Percentiles rank a stretch among this genome's conserved stretches.
phyloP scores from a whole-genome alignment of 2,329 filamentous ascomycete species.

The Monilinia polystroma region DNA sequence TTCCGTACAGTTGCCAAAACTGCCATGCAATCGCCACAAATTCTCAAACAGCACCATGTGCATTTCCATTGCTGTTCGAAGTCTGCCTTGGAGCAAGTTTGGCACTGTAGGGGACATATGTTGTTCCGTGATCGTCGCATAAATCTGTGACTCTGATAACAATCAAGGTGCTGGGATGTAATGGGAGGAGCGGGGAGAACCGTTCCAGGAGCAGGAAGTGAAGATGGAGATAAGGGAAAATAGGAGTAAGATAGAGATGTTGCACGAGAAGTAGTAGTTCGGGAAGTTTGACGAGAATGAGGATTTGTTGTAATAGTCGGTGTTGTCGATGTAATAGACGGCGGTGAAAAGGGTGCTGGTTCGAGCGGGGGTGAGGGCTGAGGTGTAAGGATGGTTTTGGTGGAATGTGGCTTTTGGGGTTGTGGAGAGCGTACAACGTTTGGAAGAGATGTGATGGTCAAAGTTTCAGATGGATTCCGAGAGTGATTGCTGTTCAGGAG shows the following conservation, averaged over 20 bases:
- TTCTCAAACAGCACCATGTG: slow-evolving; percentile 40
- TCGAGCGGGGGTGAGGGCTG: slow-evolving; percentile 26
- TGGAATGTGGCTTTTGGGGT: slow-evolving; percentile 32
- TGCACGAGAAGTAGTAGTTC: slow-evolving; percentile 16
- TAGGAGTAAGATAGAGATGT: slow-evolving; percentile 24
- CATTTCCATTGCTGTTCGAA: slow-evolving; percentile 37
- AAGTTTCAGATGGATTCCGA: slow-evolving; percentile 33
- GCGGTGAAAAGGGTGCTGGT: neutral
- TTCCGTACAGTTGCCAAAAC: slow-evolving; percentile 32
- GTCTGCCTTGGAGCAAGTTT: slow-evolving; percentile 38
- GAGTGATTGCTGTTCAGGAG: slow-evolving; percentile 27
- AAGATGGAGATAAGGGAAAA: slow-evolving; percentile 19
- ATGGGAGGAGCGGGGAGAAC: slow-evolving; percentile 33
- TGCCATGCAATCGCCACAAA: slow-evolving; percentile 39
- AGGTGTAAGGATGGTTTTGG: slow-evolving; percentile 32
- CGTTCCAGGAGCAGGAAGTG: slow-evolving; percentile 27
- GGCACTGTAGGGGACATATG: slow-evolving; percentile 38
- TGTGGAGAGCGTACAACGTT: slow-evolving; percentile 32
- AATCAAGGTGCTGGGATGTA: slow-evolving; percentile 35
- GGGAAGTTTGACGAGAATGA: slow-evolving; percentile 16
- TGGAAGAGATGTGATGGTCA: slow-evolving; percentile 36
- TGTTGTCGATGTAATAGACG: slow-evolving; percentile 11
- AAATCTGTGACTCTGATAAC: slow-evolving; percentile 37
- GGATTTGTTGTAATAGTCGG: slow-evolving; percentile 1
- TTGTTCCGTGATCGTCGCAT: slow-evolving; percentile 38